Evolutionary conservation across 176 grass and related monocot genomes (phyloP).

Genomic region (Miscanthus lutarioriparius): DNA sequence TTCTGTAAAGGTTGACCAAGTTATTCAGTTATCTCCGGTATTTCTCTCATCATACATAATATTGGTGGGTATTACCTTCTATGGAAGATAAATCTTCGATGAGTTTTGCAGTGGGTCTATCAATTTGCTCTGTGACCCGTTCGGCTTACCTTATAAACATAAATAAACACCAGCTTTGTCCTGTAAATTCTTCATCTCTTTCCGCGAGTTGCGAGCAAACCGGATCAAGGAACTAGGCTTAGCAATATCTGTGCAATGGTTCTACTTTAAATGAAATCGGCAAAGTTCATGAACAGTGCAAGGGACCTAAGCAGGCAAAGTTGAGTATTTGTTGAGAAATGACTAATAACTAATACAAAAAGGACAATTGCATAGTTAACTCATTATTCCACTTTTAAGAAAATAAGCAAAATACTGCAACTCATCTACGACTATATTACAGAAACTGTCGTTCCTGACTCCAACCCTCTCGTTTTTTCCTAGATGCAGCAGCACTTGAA

Average conservation of each 20-base stretch:
- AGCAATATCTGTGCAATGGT: not conserved
- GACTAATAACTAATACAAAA: slow-evolving; percentile 2
- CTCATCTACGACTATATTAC: not conserved
- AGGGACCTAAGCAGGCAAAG: not conserved
- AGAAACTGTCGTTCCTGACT: not conserved
- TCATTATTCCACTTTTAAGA: slow-evolving; percentile 12
- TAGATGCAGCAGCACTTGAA: not conserved
- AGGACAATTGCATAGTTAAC: not conserved
- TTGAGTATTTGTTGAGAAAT: slow-evolving; percentile 5
- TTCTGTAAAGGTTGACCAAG: no score
- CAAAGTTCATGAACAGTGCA: not conserved
- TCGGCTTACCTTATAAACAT: slow-evolving; percentile 88
- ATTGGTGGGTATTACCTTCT: slow-evolving; percentile 47
- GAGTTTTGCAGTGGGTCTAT: slow-evolving; percentile 80
- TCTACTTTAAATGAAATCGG: not conserved
- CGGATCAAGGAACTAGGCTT: slow-evolving; percentile 5
- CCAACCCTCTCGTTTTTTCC: not conserved
- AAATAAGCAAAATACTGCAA: not conserved
- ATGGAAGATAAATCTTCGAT: slow-evolving; percentile 83
- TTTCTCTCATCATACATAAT: no score
- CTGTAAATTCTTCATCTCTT: slow-evolving; percentile 95
- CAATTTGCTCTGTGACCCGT: slow-evolving; percentile 70
- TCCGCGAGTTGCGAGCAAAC: slow-evolving; percentile 48
- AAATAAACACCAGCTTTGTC: slow-evolving; percentile 75
- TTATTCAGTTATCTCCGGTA: no score